Evolutionary conservation across 1,284 basidiomycete genomes (phyloP), one percentile per base, ranked within the genome.

Genomic region (Malassezia obtusa): DNA sequence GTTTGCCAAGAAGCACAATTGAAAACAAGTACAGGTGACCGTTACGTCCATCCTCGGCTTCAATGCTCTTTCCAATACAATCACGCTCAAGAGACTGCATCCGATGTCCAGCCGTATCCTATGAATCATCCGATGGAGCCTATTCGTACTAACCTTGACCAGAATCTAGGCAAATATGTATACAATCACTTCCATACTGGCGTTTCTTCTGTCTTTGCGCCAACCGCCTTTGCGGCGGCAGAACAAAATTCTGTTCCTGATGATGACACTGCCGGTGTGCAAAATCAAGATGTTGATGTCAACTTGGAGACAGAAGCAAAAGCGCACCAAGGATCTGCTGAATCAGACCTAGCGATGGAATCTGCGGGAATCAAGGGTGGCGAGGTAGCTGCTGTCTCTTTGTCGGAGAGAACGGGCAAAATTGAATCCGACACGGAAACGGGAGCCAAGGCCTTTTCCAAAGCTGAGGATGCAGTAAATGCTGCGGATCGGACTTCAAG

Each of bases 181-280:
- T 43, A 39, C 24, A 61, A 70, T 39, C 57, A 65, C 31, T 73
- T 66, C 52, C 60, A 57, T n/a, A 60, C 62, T 39, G 68, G 68
- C 30, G 58, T 68, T 14, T 60, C 56, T 26, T 54, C 56, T 10
- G 62, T 65, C 3, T 69, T 68, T 49, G 45, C 57, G 1, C 52
- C 57, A 0, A 44, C 37, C 11, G 52, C 58, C 35, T 38, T 25
- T 12, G 37, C 37, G 21, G 21, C 9, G 10, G 33, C 33, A 4
- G n/a, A 35, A 6, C 33, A 35, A 6, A 6, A 7, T 30, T 12
- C 28, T 6, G 33, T 9, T 5, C 49, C 49, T 4, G 49, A 59
- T 8, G 46, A 32, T 10, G 50, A 31, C 3, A 21, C 35, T n/a
- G n/a, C 22, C 21, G n/a, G 33, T 4, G 19, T 9, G 3, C 40